Percentiles rank a stretch among this genome's conserved stretches.
Conservation (phyloP, 495 filamentous ascomycete species). For the Penicillium desertorum region DNA sequence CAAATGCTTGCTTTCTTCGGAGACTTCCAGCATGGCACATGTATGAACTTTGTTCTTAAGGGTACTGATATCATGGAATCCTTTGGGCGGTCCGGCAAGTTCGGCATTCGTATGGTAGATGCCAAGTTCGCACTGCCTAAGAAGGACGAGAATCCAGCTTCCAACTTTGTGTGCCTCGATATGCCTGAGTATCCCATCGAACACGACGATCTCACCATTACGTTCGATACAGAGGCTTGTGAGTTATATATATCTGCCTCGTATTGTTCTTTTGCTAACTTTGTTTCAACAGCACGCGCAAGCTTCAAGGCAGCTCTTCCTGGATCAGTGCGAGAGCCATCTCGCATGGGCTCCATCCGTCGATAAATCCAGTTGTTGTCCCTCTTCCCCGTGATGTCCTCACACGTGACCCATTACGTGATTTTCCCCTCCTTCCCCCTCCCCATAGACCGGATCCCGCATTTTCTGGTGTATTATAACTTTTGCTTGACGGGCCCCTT, state of each 20-base stretch:
- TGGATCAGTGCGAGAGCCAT: constrained; percentile 47
- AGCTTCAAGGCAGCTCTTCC: constrained; percentile 48
- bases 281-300: constrained; percentile 41
- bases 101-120: constrained; percentile 72
- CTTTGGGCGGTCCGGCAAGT: constrained; percentile 64
- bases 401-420: constrained; percentile 30
- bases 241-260: constrained; percentile 34
- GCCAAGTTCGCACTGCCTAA: constrained; percentile 85
- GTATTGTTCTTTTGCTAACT: constrained; percentile 10
- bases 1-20: constrained; percentile 79
- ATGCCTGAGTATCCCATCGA: constrained; percentile 84
- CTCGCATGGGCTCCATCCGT: constrained; percentile 51
- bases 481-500: not conserved
- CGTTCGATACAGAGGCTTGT: constrained; percentile 79
- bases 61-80: constrained; percentile 76
- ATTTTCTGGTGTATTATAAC: constrained; percentile 27
- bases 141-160: constrained; percentile 55
- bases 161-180: constrained; percentile 77
- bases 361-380: constrained; percentile 32
- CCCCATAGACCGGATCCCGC: constrained; percentile 8
- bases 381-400: not conserved
- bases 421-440: constrained; percentile 12
- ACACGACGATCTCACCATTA: constrained; percentile 83
- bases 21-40: constrained; percentile 76
- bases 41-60: constrained; percentile 84